phyloP scores from a whole-genome alignment of 176 grass and related monocot species.

The Aegilops sharonensis region DNA sequence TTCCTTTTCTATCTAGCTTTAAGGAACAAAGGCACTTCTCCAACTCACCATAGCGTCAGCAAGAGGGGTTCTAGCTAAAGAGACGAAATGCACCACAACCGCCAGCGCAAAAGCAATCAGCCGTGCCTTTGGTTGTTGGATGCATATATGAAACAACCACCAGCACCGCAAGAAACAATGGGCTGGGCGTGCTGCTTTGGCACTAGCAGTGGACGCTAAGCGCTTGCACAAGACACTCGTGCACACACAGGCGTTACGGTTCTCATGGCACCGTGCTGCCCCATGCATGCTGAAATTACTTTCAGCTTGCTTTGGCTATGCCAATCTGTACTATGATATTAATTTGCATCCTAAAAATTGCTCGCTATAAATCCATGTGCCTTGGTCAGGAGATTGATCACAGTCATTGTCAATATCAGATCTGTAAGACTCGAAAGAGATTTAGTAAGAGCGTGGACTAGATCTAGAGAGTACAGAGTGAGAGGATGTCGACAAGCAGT shows the following conservation, averaged over 20 bases:
- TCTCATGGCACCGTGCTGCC: neutral
- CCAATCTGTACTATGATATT: neutral
- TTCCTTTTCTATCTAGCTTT: neutral
- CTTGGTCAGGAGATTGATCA: neutral
- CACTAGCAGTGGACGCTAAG: neutral
- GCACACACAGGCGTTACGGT: neutral
- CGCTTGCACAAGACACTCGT: neutral
- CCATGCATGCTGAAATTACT: conserved; percentile 5
- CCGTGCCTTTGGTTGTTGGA: neutral
- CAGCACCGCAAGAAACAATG: neutral
- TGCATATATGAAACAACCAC: neutral
- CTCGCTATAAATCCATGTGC: neutral
- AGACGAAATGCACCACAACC: neutral
- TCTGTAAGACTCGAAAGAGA: neutral
- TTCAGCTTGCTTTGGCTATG: neutral
- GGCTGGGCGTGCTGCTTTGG: neutral
- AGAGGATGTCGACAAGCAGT: neutral
- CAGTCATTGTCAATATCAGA: neutral
- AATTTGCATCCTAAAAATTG: neutral
- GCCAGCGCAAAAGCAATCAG: neutral
- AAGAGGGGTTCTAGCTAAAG: neutral
- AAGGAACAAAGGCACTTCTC: neutral
- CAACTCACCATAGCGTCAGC: neutral
- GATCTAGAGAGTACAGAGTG: neutral
- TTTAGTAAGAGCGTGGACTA: neutral